A percentile compares a stretch with the other conserved stretches of the same genome.
These are phyloP conservation scores for Aureobasidium sp. DNA, from an alignment of 2,329 filamentous ascomycete species.

Conservation along the genomic window DNA sequence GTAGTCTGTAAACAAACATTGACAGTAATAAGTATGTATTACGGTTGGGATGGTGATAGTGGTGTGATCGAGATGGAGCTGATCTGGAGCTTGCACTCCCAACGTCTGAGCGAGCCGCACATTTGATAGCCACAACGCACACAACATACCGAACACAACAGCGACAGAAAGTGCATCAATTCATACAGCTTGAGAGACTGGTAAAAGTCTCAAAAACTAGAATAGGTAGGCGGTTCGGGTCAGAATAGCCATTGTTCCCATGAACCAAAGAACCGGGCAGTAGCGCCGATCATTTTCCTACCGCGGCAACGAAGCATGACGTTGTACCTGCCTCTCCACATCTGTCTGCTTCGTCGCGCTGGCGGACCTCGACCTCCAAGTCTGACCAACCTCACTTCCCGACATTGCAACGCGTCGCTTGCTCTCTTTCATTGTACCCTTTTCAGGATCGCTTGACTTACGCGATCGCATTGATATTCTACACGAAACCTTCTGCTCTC, in stretches of 20 bases:
- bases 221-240: background rate
- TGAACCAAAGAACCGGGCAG: conserved; percentile 6
- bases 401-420: background rate
- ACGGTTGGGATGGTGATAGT: conserved; percentile 1
- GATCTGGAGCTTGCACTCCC: background rate
- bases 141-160: background rate
- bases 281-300: conserved; percentile 10
- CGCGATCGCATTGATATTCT: conserved; percentile 11
- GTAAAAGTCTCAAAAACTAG: background rate
- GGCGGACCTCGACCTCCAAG: background rate
- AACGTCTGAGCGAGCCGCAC: background rate
- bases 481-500: background rate
- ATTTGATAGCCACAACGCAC: background rate
- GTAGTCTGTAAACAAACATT: background rate
- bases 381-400: conserved; percentile 1
- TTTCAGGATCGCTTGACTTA: background rate
- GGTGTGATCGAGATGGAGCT: background rate
- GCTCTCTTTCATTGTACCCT: background rate
- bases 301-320: background rate
- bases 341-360: background rate
- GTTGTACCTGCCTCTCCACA: conserved; percentile 12
- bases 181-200: background rate
- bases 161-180: background rate
- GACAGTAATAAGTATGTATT: background rate
- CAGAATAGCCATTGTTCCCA: background rate